Evolutionary conservation across 345 rosid species (phyloP), one percentile per base, ranked within the genome.

Genomic region (Camelina neglecta): DNA sequence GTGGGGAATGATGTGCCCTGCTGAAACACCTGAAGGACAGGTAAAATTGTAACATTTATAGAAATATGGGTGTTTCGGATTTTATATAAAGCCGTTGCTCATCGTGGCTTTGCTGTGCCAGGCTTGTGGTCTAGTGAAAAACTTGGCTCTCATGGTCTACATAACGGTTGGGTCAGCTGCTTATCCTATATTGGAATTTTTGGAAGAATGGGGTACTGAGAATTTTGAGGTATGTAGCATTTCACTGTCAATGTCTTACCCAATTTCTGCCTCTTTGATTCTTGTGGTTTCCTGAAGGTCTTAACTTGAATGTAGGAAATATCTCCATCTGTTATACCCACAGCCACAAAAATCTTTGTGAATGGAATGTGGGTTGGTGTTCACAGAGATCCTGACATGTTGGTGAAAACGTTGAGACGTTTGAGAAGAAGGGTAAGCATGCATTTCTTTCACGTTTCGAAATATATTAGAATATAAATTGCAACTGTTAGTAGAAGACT

Each of bases 1-100:
- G 67, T 95, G 99, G 99, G 99, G 97, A 75, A 95, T 95, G 97
- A 95, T 95, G 99, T 95, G 99, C 81, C 99, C 99, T 21, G 97
- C 99, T 73, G 99, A 92, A 82, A 95, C 99, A 74, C 99, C 99
- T 62, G 99, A 95, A 87, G 99, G 99, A 79, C 99, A 95, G 86
- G 97, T 95, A 77, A 20, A 42, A 2, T 42, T 59, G 55, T 77
- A 3, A 23, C 59, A 11, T 67, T 59, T 7, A 23, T 10, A 83
- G 81, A 82, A 9, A 33, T 29, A 69, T 38, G 15, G 33, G 45
- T 60, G 15, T 70, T 67, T 48, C 24, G 44, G 63, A 8, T 49
- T 13, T 75, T 60, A 29, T 51, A 23, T 58, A 59, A 18, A 33
- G 69, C 36, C 58, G 23, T 42, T 42, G 8, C 69, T 77, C 10